A percentile compares a stretch with the other conserved stretches of the same genome.
phyloP scores from a whole-genome alignment of 768 basidiomycete genomes.

The Suillus lakei region DNA sequence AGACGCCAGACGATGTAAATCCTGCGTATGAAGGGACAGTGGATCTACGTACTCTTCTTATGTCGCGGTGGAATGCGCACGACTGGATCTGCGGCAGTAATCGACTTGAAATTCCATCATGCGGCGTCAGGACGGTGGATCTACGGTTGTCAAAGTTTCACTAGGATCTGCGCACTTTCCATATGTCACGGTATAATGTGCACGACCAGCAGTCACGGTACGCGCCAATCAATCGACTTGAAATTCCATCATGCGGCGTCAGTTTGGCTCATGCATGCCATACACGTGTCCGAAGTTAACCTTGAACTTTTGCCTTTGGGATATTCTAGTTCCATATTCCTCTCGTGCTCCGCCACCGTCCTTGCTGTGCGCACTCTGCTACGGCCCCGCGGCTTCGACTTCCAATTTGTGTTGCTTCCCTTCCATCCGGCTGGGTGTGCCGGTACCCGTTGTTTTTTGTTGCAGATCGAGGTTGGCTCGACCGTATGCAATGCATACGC shows the following conservation, averaged over 20 bases:
- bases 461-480: not conserved
- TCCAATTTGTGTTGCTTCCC: not conserved
- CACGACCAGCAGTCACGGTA: not conserved
- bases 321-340: not conserved
- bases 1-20: not conserved
- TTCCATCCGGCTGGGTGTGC: not conserved
- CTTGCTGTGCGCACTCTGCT: not conserved
- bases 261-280: not conserved
- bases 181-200: not conserved
- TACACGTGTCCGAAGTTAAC: slow-evolving; percentile 1
- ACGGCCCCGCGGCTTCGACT: not conserved
- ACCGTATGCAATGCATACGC: not conserved
- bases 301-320: not conserved
- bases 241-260: not conserved
- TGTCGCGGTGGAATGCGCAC: not conserved
- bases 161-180: not conserved
- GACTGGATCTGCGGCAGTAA: not conserved
- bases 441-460: not conserved
- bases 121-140: not conserved
- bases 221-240: not conserved
- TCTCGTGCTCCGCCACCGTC: not conserved
- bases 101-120: not conserved
- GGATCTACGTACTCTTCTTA: not conserved
- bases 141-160: not conserved
- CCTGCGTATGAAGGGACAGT: not conserved